Evolutionary conservation across 1,284 basidiomycete species (phyloP), one percentile per base, ranked within the genome.

Genomic region (Xanthoconium separans): DNA sequence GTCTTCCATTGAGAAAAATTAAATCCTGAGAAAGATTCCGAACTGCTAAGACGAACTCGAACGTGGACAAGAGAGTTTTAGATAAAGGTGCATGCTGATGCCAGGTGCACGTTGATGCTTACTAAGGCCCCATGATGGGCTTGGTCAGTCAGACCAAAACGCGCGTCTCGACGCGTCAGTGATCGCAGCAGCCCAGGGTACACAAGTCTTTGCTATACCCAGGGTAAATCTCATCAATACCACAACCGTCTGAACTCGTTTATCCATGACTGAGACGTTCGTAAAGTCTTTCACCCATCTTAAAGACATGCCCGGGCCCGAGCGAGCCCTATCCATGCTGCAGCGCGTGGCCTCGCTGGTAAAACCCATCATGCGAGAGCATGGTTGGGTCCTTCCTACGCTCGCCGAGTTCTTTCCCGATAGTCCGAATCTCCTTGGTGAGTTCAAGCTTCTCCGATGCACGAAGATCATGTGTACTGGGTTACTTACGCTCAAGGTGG

Each of bases 331-430:
- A 31, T 64, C 75, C 15, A 75, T 90, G 57, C 77, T 95, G 30
- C 84, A 92, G 66, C 81, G 83, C 60, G 78, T 91, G 31, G 89
- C 90, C 0, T 87, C 87, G 15, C 77, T 91, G 49, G 91, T 94
- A 44, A 93, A 93, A 69, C 93, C 93, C 4, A 91, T 95, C 61
- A 95, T 95, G 93, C 76, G 83, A 56, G 91, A 87, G 61, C 85
- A 87, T 61, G 73, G 74, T 7, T 95, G 92, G 92, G 77, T 80
- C 33, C 77, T 96, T 9, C 91, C 91, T n/a, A 78, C 83, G 0
- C 80, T 95, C 15, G 78, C 87, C 13, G 93, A 96, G 69, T 95
- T 95, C 77, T 89, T 91, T 61, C 93, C 93, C 1, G 79, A 85
- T 12, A 82, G 84, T 53, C 80, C 84, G 0, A 83, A 80, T 62